Base-by-base conservation (phyloP, 2,329 filamentous ascomycete genomes). In the Cordyceps fumosorosea region DNA sequence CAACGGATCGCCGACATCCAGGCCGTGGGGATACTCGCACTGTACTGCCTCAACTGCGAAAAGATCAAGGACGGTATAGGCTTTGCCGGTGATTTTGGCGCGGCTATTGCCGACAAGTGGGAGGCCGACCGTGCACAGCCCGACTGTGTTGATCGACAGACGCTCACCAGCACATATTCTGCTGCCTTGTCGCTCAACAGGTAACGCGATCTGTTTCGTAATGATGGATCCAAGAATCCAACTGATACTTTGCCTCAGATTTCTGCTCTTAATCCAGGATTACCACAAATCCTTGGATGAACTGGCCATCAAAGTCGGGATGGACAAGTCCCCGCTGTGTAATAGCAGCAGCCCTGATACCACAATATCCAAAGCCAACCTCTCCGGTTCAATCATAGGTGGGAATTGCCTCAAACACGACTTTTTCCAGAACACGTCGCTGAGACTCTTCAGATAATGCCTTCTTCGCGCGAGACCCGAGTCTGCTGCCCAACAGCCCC, bases 101-200 rank as follows among this genome's bases (percentile, higher is more conserved):
- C 32, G 7, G 52, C 59, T 1, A 51, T 55, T 44, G 34, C 45
- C 7, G n/a, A 50, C 5, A 44, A 44, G 22, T 62, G 52, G 52
- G n/a, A 3, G 6, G 4, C 16, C 10, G 45, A 42, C 6, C 42
- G 42, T n/a, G 12, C 16, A 12, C 24, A 42, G 3, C 12, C 16
- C 10, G 14, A 1, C 7, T 14, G 20, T n/a, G 44, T 29, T 3
- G n/a, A 50, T 26, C 18, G 52, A 7, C 42, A 56, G 16, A 29
- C 52, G 6, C 8, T 18, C 11, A 44, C 52, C 10, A 50, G 22
- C 5, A 26, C 56, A 22, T 44, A 56, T n/a, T 62, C 44, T 26
- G 59, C 59, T 5, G 59, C 59, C 5, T 16, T 62, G 6, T 62
- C 59, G 1, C 51, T 62, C 18, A 62, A 62, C n/a, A 62, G 59